Conservation (phyloP, 1,284 basidiomycete species). For the Inonotus hispidus region DNA sequence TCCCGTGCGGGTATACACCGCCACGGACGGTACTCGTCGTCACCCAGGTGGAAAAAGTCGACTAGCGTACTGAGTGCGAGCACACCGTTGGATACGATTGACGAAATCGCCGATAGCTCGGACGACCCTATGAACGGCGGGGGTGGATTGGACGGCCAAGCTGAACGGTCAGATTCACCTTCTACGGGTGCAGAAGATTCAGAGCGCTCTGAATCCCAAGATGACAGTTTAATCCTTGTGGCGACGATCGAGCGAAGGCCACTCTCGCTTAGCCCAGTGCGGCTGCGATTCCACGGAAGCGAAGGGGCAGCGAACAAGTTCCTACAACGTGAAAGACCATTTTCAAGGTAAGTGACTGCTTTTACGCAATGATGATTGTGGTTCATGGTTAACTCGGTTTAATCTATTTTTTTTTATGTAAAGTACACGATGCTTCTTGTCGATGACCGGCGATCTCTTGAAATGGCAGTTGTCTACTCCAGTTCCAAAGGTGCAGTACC, state of each 20-base stretch:
- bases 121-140: neutral
- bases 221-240: neutral
- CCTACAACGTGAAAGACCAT: neutral
- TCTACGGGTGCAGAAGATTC: neutral
- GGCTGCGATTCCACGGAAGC: neutral
- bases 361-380: too few relatives aligned
- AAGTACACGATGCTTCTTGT: conserved; percentile 10
- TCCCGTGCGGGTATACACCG: neutral
- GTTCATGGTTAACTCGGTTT: neutral
- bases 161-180: neutral
- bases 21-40: neutral
- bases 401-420: neutral
- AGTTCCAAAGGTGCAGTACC: conserved; percentile 6
- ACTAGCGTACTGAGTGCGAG: neutral
- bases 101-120: neutral
- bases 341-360: conserved; percentile 6
- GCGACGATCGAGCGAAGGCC: conserved; percentile 6
- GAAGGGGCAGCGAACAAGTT: neutral
- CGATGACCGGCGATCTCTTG: conserved; percentile 2
- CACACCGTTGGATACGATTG: neutral
- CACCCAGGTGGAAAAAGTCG: neutral
- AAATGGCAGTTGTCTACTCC: conserved; percentile 10
- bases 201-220: neutral
- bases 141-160: neutral
- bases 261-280: conserved; percentile 1